phyloP scores from a whole-genome alignment of 208 protist species.

The Leishmania turanica region DNA sequence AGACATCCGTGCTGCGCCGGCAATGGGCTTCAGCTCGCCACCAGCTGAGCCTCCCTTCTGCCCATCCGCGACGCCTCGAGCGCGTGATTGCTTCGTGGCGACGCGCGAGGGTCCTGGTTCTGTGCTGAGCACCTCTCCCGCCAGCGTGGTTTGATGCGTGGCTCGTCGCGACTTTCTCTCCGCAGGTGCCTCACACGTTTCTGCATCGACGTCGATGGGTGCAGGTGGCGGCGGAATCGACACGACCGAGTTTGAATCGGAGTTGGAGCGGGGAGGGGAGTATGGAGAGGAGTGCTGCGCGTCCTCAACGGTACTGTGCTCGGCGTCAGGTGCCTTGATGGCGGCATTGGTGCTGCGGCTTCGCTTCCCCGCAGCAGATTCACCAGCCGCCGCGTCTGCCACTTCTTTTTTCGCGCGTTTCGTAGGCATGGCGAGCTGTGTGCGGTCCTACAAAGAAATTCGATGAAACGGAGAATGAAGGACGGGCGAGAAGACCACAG shows the following conservation, averaged over 20 bases:
- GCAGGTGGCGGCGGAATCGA: neutral
- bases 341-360: neutral
- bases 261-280: neutral
- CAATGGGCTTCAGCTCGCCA: neutral
- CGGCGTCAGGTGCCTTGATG: neutral
- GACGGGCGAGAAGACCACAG: neutral
- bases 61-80: neutral
- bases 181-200: neutral
- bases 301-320: neutral
- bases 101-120: neutral
- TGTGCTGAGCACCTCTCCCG: slow-evolving; percentile 7
- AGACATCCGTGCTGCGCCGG: neutral
- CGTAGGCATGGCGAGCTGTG: neutral
- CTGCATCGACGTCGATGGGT: slow-evolving; percentile 6
- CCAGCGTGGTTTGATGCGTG: slow-evolving; percentile 16
- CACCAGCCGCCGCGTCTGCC: neutral
- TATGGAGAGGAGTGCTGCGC: neutral
- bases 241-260: neutral
- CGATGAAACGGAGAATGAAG: neutral
- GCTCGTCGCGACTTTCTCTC: neutral
- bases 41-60: neutral
- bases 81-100: neutral
- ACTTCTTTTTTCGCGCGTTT: neutral
- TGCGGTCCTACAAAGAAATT: neutral
- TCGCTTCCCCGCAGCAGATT: neutral